These are phyloP conservation scores for Rauvolfia tetraphylla DNA, from an alignment of 257 asterid species.

Conservation along the genomic window DNA sequence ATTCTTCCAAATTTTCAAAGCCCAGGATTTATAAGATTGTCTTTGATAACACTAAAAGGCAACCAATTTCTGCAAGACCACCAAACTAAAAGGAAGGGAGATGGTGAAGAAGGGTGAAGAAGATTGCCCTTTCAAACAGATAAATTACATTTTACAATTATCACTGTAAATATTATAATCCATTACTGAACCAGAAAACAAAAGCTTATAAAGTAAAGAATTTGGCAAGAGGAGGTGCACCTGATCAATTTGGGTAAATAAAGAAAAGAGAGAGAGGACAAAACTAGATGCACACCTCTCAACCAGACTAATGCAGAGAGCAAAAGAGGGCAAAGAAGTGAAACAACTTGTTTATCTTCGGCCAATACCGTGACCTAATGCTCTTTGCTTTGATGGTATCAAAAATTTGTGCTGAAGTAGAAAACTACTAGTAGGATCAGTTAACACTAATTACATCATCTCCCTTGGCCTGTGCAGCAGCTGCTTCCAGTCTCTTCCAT, in stretches of 20 bases:
- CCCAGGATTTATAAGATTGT: no score
- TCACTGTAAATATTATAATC: constrained; percentile 8
- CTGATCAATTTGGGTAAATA: background rate
- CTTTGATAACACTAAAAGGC: no score
- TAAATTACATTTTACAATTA: constrained; percentile 11
- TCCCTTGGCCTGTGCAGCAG: constrained; percentile 33
- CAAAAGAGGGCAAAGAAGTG: constrained; percentile 11
- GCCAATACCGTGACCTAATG: constrained; percentile 6
- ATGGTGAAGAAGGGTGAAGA: background rate
- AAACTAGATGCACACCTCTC: constrained; percentile 9
- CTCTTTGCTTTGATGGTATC: constrained; percentile 9
- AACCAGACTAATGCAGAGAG: constrained; percentile 2
- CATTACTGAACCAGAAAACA: constrained; percentile 9
- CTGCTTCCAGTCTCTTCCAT: constrained; percentile 86
- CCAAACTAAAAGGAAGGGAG: background rate
- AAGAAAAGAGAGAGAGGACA: background rate
- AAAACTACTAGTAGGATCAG: constrained; percentile 3
- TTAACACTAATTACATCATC: constrained; percentile 6
- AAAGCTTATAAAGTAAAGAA: constrained; percentile 3
- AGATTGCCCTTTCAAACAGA: constrained; percentile 4
- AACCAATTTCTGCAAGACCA: no score
- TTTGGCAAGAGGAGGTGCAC: constrained; percentile 6
- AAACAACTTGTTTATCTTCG: constrained; percentile 14
- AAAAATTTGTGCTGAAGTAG: constrained; percentile 10
- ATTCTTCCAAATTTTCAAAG: background rate